These are phyloP conservation scores for Fusarium heterosporum DNA, from an alignment of 2,329 filamentous ascomycete genomes.

Conservation along the genomic window DNA sequence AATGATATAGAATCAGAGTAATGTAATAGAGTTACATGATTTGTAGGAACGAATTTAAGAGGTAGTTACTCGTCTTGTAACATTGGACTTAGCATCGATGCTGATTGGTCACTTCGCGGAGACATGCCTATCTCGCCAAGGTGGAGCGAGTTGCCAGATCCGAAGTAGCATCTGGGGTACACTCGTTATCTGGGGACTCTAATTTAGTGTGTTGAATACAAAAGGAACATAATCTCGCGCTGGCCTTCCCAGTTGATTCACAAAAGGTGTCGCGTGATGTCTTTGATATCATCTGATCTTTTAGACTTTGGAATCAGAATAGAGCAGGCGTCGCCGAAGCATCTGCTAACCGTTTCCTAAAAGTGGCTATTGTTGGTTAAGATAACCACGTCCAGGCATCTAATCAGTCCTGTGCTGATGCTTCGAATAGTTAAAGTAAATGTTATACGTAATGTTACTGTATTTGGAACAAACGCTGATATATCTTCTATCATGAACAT, in stretches of 20 bases:
- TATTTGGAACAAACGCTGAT: neutral
- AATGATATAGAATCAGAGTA: neutral
- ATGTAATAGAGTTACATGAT: neutral
- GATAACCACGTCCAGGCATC: too few relatives aligned
- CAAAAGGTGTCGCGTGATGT: neutral
- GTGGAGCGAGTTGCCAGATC: neutral
- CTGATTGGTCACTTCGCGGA: conserved; percentile 18
- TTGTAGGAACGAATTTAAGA: neutral
- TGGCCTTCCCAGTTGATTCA: conserved; percentile 2
- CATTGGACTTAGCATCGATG: too few relatives aligned
- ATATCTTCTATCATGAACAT: neutral
- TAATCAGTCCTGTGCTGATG: too few relatives aligned
- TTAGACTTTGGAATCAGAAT: neutral
- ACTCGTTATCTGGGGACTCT: neutral
- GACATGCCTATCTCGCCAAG: conserved; percentile 12
- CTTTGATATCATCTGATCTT: neutral
- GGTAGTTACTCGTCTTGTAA: neutral
- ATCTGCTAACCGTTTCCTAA: neutral
- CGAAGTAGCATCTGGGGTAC: neutral
- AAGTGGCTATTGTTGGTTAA: neutral
- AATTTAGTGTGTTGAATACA: neutral
- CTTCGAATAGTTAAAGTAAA: too few relatives aligned
- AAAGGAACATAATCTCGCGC: conserved; percentile 2
- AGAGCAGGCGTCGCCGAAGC: neutral
- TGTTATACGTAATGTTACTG: too few relatives aligned